Evolutionary conservation across 192 early-diverging fungal genomes (phyloP), one percentile per base, ranked within the genome.

Genomic region (Pilaira anomala): DNA sequence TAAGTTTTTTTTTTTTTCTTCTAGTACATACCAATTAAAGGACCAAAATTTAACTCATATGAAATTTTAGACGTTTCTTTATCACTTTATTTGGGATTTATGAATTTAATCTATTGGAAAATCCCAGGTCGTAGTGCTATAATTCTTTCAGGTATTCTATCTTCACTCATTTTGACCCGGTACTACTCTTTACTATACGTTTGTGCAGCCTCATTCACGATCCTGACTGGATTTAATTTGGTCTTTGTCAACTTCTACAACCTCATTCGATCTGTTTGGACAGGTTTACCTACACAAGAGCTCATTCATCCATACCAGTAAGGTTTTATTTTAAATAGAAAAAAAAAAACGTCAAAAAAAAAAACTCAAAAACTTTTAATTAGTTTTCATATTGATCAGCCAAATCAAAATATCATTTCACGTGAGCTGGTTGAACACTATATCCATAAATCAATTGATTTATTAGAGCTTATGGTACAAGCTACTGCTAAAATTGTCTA

Each of bases 201-300:
- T 2, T 29, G 60, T 28, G 62, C 66, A 7, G 60, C 22, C 14
- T 48, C 63, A 8, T 48, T 66, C 25, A 74, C 72, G 8, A 21
- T 74, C 12, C 24, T 62, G 7, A 74, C 66, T 19, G 72, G 72
- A 14, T 28, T 62, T 28, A 74, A 74, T 42, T 74, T 66, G 56
- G 54, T 63, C 16, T 73, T 68, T 58, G 71, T 73, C 30, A 73
- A 67, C 14, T n/a, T 39, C 7, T 48, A 68, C 25, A 61, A 60
- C 0, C 61, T 63, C 22, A 45, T 61, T 24, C 50, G 67, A n/a
- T 42, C 44, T 16, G 13, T 58, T 1, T 44, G 67, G 30, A 54
- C 41, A 25, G 65, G 71, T 12, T 48, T 50, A 18, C 33, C 62
- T 14, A 13, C 48, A 5, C 11, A 48, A 12, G 48, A 45, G 12